A percentile compares a stretch with the other conserved stretches of the same genome.
Evolutionary conservation across 768 basidiomycete genomes (phyloP).

Genomic region (Boletus tomentosulus): DNA sequence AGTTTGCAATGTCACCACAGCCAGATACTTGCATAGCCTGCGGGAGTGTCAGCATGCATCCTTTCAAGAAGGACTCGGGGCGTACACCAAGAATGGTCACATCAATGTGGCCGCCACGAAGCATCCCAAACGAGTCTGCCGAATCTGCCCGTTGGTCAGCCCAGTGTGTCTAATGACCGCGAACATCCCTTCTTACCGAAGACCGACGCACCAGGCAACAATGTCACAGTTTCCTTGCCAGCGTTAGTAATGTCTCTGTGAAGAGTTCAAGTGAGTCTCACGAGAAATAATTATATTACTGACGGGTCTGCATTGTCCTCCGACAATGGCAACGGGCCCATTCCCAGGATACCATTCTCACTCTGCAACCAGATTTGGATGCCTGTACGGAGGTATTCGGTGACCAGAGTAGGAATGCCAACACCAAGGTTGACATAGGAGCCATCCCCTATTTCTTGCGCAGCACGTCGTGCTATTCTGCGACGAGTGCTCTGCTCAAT

Average conservation of each 20-base stretch:
- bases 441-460: constrained; percentile 82
- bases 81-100: too few relatives aligned
- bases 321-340: constrained; percentile 75
- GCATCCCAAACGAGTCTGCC: constrained; percentile 92
- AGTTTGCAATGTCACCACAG: constrained; percentile 90
- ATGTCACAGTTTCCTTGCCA: constrained; percentile 88
- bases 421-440: constrained; percentile 55
- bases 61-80: too few relatives aligned
- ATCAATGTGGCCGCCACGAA: constrained; percentile 77
- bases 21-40: constrained; percentile 92
- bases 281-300: constrained; percentile 25
- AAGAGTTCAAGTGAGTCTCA: constrained; percentile 29
- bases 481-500: constrained; percentile 52
- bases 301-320: constrained; percentile 74
- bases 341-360: constrained; percentile 84
- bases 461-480: constrained; percentile 77
- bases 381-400: constrained; percentile 63
- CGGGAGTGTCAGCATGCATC: not conserved
- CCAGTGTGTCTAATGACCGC: constrained; percentile 32
- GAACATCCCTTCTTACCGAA: constrained; percentile 54
- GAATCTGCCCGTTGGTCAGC: constrained; percentile 45
- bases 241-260: constrained; percentile 83
- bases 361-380: constrained; percentile 82
- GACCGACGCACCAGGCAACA: constrained; percentile 83
- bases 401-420: constrained; percentile 86